Percentiles rank a stretch among this genome's conserved stretches.
Conservation (phyloP, 2,329 filamentous ascomycete species). For the Endoconidiophora laricicola region DNA sequence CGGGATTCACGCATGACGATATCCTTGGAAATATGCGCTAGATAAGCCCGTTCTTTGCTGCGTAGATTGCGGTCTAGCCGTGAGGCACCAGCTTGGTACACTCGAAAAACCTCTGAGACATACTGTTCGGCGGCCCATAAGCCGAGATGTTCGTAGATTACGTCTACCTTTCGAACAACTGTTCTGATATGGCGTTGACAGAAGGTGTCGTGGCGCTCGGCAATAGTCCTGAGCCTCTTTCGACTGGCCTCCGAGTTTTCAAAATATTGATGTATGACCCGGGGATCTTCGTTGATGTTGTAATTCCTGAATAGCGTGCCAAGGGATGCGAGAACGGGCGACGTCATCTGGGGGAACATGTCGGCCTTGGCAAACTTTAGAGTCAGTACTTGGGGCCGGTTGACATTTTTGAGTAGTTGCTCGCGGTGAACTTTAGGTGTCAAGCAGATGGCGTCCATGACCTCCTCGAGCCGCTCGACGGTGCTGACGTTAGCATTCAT, state of each 20-base stretch:
- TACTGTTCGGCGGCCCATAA: conserved; percentile 54
- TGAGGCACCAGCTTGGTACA: too few relatives aligned
- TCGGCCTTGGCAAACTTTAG: not conserved
- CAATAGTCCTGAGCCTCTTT: conserved; percentile 22
- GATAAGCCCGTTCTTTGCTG: conserved; percentile 31
- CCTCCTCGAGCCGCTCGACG: conserved; percentile 47
- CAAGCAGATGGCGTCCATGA: conserved; percentile 51
- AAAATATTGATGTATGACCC: conserved; percentile 30
- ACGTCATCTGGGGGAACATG: not conserved
- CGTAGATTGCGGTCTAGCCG: too few relatives aligned
- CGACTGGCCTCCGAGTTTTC: conserved; percentile 26
- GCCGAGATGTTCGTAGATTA: conserved; percentile 43
- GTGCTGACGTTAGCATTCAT: conserved; percentile 38
- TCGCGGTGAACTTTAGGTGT: conserved; percentile 52
- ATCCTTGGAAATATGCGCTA: conserved; percentile 29
- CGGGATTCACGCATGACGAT: conserved; percentile 15
- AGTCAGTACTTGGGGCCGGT: conserved; percentile 35
- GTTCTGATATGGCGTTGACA: conserved; percentile 37
- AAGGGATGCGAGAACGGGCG: not conserved
- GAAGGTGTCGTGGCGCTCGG: conserved; percentile 32
- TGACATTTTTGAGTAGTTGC: conserved; percentile 52
- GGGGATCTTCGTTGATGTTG: conserved; percentile 45
- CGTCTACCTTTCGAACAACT: conserved; percentile 32
- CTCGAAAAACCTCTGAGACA: conserved; percentile 29
- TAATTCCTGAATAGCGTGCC: conserved; percentile 4